Evolutionary conservation across 192 early-diverging fungal species (phyloP).

Genomic region (Coemansia sp.): DNA sequence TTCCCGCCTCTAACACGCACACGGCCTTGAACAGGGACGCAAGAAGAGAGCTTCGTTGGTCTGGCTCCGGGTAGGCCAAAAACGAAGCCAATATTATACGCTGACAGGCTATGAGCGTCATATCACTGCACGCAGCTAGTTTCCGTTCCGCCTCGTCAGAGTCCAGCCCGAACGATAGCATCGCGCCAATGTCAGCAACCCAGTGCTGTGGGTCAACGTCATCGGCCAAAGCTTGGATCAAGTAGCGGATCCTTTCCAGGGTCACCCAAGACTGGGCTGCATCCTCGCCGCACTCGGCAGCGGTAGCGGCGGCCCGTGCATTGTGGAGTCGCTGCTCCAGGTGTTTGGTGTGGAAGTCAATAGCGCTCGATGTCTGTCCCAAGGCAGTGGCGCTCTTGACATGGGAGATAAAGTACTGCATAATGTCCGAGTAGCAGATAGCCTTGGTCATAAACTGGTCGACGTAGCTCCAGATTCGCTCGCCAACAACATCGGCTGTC

Average conservation of each 20-base stretch:
- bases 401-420: constrained; percentile 30
- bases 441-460: constrained; percentile 44
- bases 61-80: constrained; percentile 17
- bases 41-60: constrained; percentile 10
- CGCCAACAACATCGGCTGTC: constrained; percentile 9
- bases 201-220: constrained; percentile 25
- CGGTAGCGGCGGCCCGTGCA: constrained; percentile 9
- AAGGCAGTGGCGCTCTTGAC: constrained; percentile 2
- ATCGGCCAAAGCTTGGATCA: constrained; percentile 32
- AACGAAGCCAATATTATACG: constrained; percentile 36
- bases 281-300: constrained; percentile 13
- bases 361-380: not conserved
- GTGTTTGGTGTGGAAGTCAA: constrained; percentile 16
- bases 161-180: constrained; percentile 32
- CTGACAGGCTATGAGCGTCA: constrained; percentile 41
- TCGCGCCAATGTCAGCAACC: constrained; percentile 12
- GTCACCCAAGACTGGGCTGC: constrained; percentile 39
- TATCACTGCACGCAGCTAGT: constrained; percentile 38
- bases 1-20: constrained; percentile 71
- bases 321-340: constrained; percentile 11
- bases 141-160: constrained; percentile 24
- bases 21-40: constrained; percentile 49
- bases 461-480: constrained; percentile 37
- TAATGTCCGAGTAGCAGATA: constrained; percentile 49
- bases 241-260: constrained; percentile 44